phyloP scores from a whole-genome alignment of 2,329 filamentous ascomycete genomes.

The Microsporum canis region DNA sequence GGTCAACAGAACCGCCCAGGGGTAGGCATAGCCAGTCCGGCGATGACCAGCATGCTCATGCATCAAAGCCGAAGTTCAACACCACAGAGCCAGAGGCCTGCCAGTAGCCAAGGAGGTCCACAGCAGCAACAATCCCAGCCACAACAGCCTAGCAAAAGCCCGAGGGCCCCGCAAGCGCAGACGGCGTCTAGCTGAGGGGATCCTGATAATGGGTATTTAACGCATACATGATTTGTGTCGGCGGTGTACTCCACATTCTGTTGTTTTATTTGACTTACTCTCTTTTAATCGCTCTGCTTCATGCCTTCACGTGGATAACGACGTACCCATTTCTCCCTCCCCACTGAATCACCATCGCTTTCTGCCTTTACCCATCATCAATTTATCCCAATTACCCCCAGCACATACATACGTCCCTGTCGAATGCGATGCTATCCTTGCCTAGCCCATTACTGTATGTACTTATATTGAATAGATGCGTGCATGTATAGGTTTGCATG shows the following conservation, averaged over 20 bases:
- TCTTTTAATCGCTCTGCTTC: conserved; percentile 3
- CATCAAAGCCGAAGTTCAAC: conserved; percentile 37
- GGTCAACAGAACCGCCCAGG: conserved; percentile 29
- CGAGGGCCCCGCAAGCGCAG: conserved; percentile 32
- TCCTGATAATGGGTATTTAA: neutral
- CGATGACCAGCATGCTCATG: conserved; percentile 33
- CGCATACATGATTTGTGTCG: neutral
- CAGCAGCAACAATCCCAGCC: neutral
- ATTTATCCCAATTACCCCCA: neutral
- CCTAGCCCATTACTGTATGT: neutral
- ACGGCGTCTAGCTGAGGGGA: conserved; percentile 26
- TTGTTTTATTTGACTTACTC: neutral
- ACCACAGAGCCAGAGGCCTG: conserved; percentile 36
- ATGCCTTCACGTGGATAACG: neutral
- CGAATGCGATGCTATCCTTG: neutral
- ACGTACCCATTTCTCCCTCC: neutral
- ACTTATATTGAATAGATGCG: conserved; percentile 5
- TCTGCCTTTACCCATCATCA: neutral
- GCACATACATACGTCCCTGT: neutral
- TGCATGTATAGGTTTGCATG: conserved; percentile 4
- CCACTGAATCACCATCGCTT: neutral
- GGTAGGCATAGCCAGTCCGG: conserved; percentile 28
- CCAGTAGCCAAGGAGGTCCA: conserved; percentile 30
- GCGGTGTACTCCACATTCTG: neutral
- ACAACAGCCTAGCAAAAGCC: conserved; percentile 20